Evolutionary conservation across 306 rosid genomes (phyloP), one percentile per base, ranked within the genome.

Genomic region (Crotalaria pallida): DNA sequence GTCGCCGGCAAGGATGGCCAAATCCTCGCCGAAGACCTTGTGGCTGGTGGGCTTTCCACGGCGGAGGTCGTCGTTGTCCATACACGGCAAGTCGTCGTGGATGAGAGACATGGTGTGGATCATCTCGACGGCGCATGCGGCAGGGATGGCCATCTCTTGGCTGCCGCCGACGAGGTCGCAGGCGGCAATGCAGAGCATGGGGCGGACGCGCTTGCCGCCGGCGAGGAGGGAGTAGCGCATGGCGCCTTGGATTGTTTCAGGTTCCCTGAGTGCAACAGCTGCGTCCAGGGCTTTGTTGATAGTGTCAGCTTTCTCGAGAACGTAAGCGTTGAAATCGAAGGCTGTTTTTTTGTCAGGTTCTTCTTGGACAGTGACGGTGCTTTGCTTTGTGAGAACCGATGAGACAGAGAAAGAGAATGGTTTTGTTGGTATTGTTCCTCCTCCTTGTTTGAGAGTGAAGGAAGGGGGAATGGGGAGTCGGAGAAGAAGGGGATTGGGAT

Each of bases 31-130:
- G 58, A 79, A 90, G 0, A 78, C 84, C 74, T 84, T 91, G 79
- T 91, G 97, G 73, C 66, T 88, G 0, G 97, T 84, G 17, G 88
- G 96, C 18, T 84, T 88, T 3, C 95, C 97, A 4, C 92, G 89
- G 43, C 97, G 86, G 79, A 91, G 86, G 72, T 86, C 90, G 29
- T 91, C 95, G 83, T 88, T 86, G 49, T 91, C 97, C 92, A 91
- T 91, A 38, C 96, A 88, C 2, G 92, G 96, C 5, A 91, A 38
- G 41, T 91, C 97, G 44, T 91, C 96, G 78, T 91, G 97, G 57
- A 91, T 88, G 22, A 91, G 76, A 10, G 95, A 90, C 97, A 90
- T 90, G 68, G 95, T 86, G 58, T 90, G 95, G 57, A 90, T 86
- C 90, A 90, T 90, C 82, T 90, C 97, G 6, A 90, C 71, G 13